Conservation (phyloP, 2,329 filamentous ascomycete species). For the Paraphaeosphaeria minitans region DNA sequence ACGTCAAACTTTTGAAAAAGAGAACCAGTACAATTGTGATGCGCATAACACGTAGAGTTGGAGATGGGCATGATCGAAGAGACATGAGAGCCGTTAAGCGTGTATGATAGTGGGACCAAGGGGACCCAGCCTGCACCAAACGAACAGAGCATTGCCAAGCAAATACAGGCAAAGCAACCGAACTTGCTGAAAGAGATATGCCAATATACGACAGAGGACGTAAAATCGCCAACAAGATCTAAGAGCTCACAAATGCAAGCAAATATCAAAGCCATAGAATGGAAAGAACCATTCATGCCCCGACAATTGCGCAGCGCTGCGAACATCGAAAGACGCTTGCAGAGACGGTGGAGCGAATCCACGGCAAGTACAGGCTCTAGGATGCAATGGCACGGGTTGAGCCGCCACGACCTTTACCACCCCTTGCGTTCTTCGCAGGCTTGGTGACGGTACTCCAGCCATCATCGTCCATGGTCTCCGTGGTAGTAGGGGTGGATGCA, state of each 20-base stretch:
- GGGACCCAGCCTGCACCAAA: conserved; percentile 19
- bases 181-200: conserved; percentile 17
- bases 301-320: conserved; percentile 32
- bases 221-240: conserved; percentile 28
- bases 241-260: conserved; percentile 24
- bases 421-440: conserved; percentile 48
- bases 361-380: conserved; percentile 28
- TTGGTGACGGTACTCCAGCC: conserved; percentile 60
- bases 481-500: conserved; percentile 47
- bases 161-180: conserved; percentile 13
- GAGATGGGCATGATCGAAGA: conserved; percentile 17
- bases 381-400: conserved; percentile 54
- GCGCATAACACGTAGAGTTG: conserved; percentile 26
- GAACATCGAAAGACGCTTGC: conserved; percentile 31
- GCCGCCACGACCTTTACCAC: conserved; percentile 49
- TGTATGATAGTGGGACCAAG: conserved; percentile 19
- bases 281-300: conserved; percentile 31
- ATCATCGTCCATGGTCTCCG: conserved; percentile 57
- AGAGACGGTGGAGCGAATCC: conserved; percentile 10
- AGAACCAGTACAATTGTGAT: conserved; percentile 24
- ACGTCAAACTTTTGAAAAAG: conserved; percentile 42
- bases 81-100: conserved; percentile 25
- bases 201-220: conserved; percentile 26
- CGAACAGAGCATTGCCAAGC: conserved; percentile 13
- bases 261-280: conserved; percentile 27